phyloP scores from a whole-genome alignment of 805 yeast genomes.

The Candida manassasensis region DNA sequence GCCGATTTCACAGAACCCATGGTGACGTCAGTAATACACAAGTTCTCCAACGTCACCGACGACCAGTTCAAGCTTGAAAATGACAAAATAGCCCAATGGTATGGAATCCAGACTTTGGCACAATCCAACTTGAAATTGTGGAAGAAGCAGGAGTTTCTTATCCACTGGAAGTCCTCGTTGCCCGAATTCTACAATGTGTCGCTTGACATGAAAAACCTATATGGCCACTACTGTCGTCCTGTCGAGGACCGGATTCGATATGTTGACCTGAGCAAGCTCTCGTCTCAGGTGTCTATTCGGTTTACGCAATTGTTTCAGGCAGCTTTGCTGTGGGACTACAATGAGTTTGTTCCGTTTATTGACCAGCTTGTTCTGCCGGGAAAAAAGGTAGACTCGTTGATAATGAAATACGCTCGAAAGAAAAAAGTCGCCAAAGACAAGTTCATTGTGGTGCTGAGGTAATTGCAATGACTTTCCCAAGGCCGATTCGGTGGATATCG shows the following conservation, averaged over 20 bases:
- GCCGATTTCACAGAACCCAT: slow-evolving; percentile 25
- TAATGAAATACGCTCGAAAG: slow-evolving; percentile 35
- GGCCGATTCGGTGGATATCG: not conserved
- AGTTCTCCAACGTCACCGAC: slow-evolving; percentile 31
- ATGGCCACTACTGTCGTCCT: slow-evolving; percentile 54
- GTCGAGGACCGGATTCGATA: slow-evolving; percentile 43
- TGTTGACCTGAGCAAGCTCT: slow-evolving; percentile 46
- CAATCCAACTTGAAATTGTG: slow-evolving; percentile 15
- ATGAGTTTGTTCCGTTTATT: slow-evolving; percentile 35
- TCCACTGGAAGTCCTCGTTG: slow-evolving; percentile 58
- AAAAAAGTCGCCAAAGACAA: slow-evolving; percentile 28
- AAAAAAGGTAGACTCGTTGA: slow-evolving; percentile 33
- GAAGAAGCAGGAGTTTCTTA: slow-evolving; percentile 49
- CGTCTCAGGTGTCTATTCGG: slow-evolving; percentile 27
- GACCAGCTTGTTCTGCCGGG: slow-evolving; percentile 26
- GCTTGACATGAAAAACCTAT: slow-evolving; percentile 48
- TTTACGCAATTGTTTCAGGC: slow-evolving; percentile 30
- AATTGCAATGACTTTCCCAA: slow-evolving; percentile 1
- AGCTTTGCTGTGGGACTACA: slow-evolving; percentile 33
- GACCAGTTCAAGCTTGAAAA: slow-evolving; percentile 37
- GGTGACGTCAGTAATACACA: slow-evolving; percentile 46
- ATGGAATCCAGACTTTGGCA: slow-evolving; percentile 51
- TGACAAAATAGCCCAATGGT: slow-evolving; percentile 50
- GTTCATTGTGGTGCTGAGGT: slow-evolving; percentile 25
- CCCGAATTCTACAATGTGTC: slow-evolving; percentile 62